These are phyloP conservation scores for Tuber magnatum DNA, from an alignment of 495 filamentous ascomycete genomes.

Conservation along the genomic window DNA sequence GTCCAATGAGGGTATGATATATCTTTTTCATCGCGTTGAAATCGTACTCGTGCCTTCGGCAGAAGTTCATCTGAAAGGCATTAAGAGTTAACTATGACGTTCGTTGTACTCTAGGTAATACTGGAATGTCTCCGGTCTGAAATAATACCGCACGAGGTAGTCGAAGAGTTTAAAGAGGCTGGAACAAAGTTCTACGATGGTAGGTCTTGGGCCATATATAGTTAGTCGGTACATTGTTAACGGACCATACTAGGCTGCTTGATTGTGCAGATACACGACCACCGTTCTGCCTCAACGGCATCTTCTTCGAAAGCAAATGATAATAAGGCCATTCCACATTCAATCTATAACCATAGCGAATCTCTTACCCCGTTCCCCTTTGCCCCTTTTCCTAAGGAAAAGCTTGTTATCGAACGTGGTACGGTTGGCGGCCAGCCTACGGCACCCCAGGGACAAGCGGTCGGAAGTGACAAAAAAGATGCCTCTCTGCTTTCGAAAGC, in stretches of 20 bases:
- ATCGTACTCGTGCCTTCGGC: not conserved
- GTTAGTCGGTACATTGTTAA: conserved; percentile 9
- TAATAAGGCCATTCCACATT: conserved; percentile 63
- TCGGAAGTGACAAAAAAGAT: conserved; percentile 33
- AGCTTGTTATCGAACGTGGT: conserved; percentile 26
- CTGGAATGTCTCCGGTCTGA: conserved; percentile 53
- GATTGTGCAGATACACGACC: conserved; percentile 85
- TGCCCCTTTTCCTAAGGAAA: conserved; percentile 68
- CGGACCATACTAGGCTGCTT: conserved; percentile 57
- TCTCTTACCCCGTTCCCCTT: conserved; percentile 82
- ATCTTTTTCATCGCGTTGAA: conserved; percentile 5
- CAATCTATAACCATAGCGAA: conserved; percentile 82
- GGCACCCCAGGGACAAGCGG: conserved; percentile 20
- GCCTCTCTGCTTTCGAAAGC: conserved; percentile 9
- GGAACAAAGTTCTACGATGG: conserved; percentile 87
- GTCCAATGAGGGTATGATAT: conserved; percentile 66
- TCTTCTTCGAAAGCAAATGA: conserved; percentile 51
- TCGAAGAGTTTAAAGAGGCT: conserved; percentile 58
- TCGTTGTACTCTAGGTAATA: conserved; percentile 44
- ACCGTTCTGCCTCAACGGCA: conserved; percentile 58
- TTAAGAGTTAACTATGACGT: not conserved
- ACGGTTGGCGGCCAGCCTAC: conserved; percentile 17
- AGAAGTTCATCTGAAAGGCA: not conserved
- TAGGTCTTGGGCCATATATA: conserved; percentile 37
- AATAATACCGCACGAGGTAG: conserved; percentile 66